Evolutionary conservation across 208 protist species (phyloP).

Genomic region (Trypanosoma platydactyli): DNA sequence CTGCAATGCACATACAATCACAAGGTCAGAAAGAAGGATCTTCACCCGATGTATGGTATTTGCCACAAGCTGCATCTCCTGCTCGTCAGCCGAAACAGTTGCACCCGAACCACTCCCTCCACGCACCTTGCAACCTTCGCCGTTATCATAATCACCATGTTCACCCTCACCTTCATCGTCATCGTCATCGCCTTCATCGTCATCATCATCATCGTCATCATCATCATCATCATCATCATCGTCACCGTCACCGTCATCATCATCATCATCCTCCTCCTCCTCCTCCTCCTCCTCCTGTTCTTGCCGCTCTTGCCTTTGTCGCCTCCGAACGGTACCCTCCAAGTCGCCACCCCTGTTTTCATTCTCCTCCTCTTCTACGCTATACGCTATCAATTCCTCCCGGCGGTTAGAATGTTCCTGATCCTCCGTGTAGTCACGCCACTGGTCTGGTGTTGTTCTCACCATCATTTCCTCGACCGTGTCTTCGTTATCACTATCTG

Average conservation of each 20-base stretch:
- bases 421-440: not conserved
- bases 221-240: slow-evolving; percentile 22
- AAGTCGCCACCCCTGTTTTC: slow-evolving; percentile 9
- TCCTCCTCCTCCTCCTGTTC: slow-evolving; percentile 19
- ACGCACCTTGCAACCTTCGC: not conserved
- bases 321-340: not conserved
- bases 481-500: too few species aligned
- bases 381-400: not conserved
- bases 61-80: not conserved
- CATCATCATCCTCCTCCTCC: slow-evolving; percentile 9
- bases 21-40: slow-evolving; percentile 33
- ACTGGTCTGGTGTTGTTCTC: too few species aligned
- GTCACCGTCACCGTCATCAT: slow-evolving; percentile 4
- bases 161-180: slow-evolving; percentile 11
- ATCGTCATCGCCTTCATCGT: slow-evolving; percentile 3
- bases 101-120: not conserved
- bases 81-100: not conserved
- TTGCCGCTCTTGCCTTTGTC: not conserved
- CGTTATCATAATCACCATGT: slow-evolving; percentile 8
- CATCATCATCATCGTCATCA: slow-evolving; percentile 18
- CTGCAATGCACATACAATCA: slow-evolving; percentile 44
- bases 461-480: too few species aligned
- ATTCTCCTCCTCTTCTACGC: slow-evolving; percentile 9
- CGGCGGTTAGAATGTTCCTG: not conserved
- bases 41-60: slow-evolving; percentile 9